phyloP scores from a whole-genome alignment of 371 early-diverging fungal genomes.

The Haplosporangium sp. region DNA sequence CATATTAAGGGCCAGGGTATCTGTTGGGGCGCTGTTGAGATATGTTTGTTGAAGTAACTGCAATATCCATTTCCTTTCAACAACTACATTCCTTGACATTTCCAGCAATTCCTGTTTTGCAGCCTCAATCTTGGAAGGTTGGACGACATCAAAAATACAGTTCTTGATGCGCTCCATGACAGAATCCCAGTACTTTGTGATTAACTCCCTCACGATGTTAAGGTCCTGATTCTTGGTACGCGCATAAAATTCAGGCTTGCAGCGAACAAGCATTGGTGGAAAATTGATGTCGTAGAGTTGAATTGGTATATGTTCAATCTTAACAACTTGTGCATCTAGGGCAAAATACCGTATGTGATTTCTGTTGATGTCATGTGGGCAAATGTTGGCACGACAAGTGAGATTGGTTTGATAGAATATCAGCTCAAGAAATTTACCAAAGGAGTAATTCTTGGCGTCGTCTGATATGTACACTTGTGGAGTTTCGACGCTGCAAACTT shows the following conservation, averaged over 20 bases:
- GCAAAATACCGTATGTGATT: constrained; percentile 86
- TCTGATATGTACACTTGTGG: constrained; percentile 85
- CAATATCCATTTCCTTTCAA: constrained; percentile 82
- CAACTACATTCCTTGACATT: constrained; percentile 72
- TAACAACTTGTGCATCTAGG: constrained; percentile 76
- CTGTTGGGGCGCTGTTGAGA: constrained; percentile 79
- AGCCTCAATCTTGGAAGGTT: constrained; percentile 69
- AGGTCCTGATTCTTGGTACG: constrained; percentile 73
- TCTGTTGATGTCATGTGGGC: constrained; percentile 83
- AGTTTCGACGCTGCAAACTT: constrained; percentile 75
- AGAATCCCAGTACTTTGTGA: constrained; percentile 79
- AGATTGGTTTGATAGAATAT: constrained; percentile 83
- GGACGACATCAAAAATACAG: constrained; percentile 73
- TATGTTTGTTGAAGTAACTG: constrained; percentile 85
- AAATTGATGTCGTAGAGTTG: constrained; percentile 82
- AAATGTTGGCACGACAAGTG: constrained; percentile 78
- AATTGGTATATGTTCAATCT: constrained; percentile 81
- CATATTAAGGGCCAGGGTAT: constrained; percentile 81
- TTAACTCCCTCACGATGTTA: constrained; percentile 67
- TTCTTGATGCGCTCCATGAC: constrained; percentile 70
- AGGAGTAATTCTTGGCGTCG: constrained; percentile 91
- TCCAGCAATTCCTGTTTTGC: constrained; percentile 73
- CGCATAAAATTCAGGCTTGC: constrained; percentile 65
- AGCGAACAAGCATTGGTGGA: constrained; percentile 79
- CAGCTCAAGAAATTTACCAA: constrained; percentile 95